Base-by-base conservation (phyloP, 2,329 filamentous ascomycete species). In the Beauveria varroae region DNA sequence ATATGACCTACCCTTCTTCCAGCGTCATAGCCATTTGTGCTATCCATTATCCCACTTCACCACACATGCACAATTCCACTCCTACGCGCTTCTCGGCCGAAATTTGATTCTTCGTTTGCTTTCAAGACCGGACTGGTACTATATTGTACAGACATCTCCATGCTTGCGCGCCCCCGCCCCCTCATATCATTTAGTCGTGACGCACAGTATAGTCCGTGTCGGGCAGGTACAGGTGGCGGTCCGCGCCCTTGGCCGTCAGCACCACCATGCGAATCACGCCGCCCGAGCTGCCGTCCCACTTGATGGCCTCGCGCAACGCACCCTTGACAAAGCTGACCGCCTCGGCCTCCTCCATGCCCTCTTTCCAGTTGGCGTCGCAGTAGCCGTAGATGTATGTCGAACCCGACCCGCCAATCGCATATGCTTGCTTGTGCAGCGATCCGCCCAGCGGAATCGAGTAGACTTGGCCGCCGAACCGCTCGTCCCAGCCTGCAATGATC, bases 341-440 rank as follows among this genome's bases (percentile, higher is more conserved):
- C 64, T 96, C 93, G 60, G 86, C 82, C 81, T 98, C 91, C 58
- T 89, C 91, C 93, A 99, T 98, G 66, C 86, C 86, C 77, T 98
- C 95, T 74, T 82, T 86, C 95, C 95, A 99, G 81, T 99, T 86
- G 62, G 91, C 88, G 74, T 99, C 93, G 74, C 93, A 98, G 82
- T 96, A 98, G 69, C 95, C 95, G 81, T 98, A 99, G 76, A 99
- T 99, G 81, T 99, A 99, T 64, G 95, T 98, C 68, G 93, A 98
- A 47, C 95, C 95, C 22, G 93, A 98, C 51, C 95, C 95, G 68
- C 92, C 93, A 71, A 99, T 99, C 49, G 95, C 86, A 73, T 97
- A 99, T 20, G 93, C 75, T 75, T 97, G 93, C 82, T 98, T 97
- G 86, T 99, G 95, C 68, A 99, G 86, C 56, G 95, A 98, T 61